Evolutionary conservation across 306 rosid genomes (phyloP), one percentile per base, ranked within the genome.

Genomic region (Cucurbita ficifolia): DNA sequence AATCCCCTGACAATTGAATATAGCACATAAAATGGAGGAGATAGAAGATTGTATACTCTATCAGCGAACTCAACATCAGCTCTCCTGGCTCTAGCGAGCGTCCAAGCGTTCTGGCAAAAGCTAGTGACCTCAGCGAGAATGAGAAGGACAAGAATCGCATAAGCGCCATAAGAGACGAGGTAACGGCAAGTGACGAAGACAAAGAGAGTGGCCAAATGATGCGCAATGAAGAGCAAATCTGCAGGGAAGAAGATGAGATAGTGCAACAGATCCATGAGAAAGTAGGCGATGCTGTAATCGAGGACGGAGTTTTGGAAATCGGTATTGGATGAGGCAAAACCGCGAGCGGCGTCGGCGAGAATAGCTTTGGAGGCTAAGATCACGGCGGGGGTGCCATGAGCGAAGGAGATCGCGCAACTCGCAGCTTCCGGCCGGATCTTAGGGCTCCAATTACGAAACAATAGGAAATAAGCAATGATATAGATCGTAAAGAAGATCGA

Each of bases 241-340:
- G 22, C 0, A 7, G 99, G 97, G 83, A 58, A 70, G 88, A 91
- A 94, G 13, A 76, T 48, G 48, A 88, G 14, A 83, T 86, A 91
- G 87, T 94, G 97, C 16, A 91, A 55, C 8, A 94, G 88, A 82
- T 94, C 99, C 75, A 69, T 82, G 51, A 87, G 83, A 77, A 91
- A 94, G 80, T 94, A 94, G 7, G 99, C 91, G 81, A 80, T 83
- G 88, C 99, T 94, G 81, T 79, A 94, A 10, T 94, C 99, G 6
- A 94, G 92, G 12, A 88, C 96, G 2, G 78, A 6, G 69, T 81
- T 88, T 58, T 89, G 88, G 76, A 83, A 74, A 0, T 55, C 2
- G 6, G 97, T 86, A 79, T 87, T 91, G 5, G 75, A 46, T 2
- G 88, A 79, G 1, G 87, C 90, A 82, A 94, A 94, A 19, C 87